phyloP scores from a whole-genome alignment of 352 stramenopile genomes.

The Pythium phragmitis region DNA sequence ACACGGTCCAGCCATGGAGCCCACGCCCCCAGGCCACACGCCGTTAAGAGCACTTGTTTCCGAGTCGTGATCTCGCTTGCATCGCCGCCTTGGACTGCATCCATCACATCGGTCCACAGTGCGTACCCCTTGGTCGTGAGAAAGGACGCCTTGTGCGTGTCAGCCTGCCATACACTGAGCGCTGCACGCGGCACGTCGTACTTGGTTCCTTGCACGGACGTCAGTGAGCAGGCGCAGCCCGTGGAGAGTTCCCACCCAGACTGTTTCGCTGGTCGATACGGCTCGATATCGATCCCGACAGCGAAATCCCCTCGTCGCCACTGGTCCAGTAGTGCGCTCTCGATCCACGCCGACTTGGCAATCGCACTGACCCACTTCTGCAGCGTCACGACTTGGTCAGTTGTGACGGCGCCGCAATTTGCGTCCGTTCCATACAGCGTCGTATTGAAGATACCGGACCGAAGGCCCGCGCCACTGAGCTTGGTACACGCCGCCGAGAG shows the following conservation, averaged over 20 bases:
- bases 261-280: slow-evolving; percentile 50
- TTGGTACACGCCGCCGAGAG: slow-evolving; percentile 26
- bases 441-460: slow-evolving; percentile 55
- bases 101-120: slow-evolving; percentile 41
- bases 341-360: slow-evolving; percentile 33
- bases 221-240: slow-evolving; percentile 43
- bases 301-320: slow-evolving; percentile 53
- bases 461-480: slow-evolving; percentile 30
- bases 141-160: slow-evolving; percentile 38
- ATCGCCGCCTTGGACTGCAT: slow-evolving; percentile 18
- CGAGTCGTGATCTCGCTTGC: slow-evolving; percentile 7
- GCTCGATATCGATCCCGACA: slow-evolving; percentile 50
- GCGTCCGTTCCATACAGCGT: slow-evolving; percentile 29
- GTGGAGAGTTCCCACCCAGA: slow-evolving; percentile 47
- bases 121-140: slow-evolving; percentile 36
- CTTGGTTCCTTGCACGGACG: slow-evolving; percentile 30
- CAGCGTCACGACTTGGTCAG: slow-evolving; percentile 35
- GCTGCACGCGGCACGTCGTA: slow-evolving; percentile 51
- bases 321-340: slow-evolving; percentile 51
- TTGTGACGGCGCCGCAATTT: slow-evolving; percentile 33
- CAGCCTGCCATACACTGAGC: slow-evolving; percentile 43
- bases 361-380: slow-evolving; percentile 38
- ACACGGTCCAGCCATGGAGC: slow-evolving; percentile 59
- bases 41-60: slow-evolving; percentile 30
- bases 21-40: slow-evolving; percentile 35